Conservation (phyloP, 805 yeast genomes). For the Kodamaea neixiangensis region DNA sequence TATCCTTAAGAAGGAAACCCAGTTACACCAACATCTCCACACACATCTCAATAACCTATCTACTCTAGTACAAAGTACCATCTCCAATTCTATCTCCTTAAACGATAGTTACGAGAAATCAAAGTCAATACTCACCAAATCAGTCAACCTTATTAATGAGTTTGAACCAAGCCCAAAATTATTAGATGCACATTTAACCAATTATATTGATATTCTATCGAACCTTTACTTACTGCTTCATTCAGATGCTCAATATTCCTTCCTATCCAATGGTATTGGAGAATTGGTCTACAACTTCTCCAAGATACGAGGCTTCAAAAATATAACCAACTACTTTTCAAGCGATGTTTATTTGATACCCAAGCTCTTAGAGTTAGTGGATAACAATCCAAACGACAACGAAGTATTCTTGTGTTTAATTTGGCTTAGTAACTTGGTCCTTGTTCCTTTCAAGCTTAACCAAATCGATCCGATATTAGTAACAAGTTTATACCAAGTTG, state of each 20-base stretch:
- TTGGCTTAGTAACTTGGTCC: constrained; percentile 70
- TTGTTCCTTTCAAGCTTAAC: constrained; percentile 72
- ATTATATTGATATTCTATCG: constrained; percentile 32
- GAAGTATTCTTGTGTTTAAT: constrained; percentile 48
- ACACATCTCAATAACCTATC: background rate
- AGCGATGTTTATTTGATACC: constrained; percentile 58
- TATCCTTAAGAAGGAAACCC: constrained; percentile 18
- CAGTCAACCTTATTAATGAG: constrained; percentile 39
- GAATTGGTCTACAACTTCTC: constrained; percentile 57
- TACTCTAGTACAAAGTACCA: background rate
- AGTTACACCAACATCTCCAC: constrained; percentile 17
- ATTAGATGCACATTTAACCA: constrained; percentile 43
- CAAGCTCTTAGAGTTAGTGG: constrained; percentile 11
- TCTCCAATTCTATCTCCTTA: background rate
- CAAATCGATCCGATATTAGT: constrained; percentile 36
- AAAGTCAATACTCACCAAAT: constrained; percentile 10
- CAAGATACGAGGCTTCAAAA: constrained; percentile 67
- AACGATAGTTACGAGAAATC: constrained; percentile 13
- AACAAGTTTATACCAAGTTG: constrained; percentile 35
- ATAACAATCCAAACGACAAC: constrained; percentile 18
- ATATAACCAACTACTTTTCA: constrained; percentile 57
- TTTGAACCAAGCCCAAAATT: constrained; percentile 58
- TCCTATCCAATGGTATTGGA: constrained; percentile 18
- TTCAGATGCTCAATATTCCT: background rate
- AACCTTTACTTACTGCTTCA: constrained; percentile 21